These are phyloP conservation scores for Botryosphaeria dothidea DNA, from an alignment of 2,329 filamentous ascomycete species.

Conservation along the genomic window DNA sequence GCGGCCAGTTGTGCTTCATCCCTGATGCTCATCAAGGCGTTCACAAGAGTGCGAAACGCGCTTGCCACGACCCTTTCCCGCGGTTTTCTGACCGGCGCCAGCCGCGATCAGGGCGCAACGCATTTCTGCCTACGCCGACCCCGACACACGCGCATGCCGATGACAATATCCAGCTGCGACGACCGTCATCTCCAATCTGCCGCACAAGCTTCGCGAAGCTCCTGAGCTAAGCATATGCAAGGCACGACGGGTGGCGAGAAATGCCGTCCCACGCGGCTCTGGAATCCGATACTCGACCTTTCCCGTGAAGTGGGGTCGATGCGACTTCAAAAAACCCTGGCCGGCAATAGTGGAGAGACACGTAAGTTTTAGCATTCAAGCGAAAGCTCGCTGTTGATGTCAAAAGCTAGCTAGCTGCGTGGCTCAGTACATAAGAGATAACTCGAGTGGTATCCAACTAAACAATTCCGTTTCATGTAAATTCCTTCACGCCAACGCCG, in stretches of 20 bases:
- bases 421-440: neutral
- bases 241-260: neutral
- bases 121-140: neutral
- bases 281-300: neutral
- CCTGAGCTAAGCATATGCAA: constrained; percentile 7
- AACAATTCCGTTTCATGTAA: constrained; percentile 14
- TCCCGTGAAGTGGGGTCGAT: neutral
- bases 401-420: neutral
- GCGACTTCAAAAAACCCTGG: neutral
- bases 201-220: constrained; percentile 15
- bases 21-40: constrained; percentile 17
- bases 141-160: neutral
- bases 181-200: neutral
- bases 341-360: neutral
- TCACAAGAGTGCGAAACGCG: neutral
- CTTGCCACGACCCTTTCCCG: constrained; percentile 15
- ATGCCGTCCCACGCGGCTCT: neutral
- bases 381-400: neutral
- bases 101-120: neutral
- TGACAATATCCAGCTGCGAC: neutral
- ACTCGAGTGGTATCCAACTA: constrained; percentile 16
- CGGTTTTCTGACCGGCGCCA: constrained; percentile 2
- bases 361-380: constrained; percentile 1
- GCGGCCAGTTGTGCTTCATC: neutral
- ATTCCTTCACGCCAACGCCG: neutral